These are phyloP conservation scores for Pythium utonaiense DNA, from an alignment of 352 stramenopile species.

Conservation along the genomic window DNA sequence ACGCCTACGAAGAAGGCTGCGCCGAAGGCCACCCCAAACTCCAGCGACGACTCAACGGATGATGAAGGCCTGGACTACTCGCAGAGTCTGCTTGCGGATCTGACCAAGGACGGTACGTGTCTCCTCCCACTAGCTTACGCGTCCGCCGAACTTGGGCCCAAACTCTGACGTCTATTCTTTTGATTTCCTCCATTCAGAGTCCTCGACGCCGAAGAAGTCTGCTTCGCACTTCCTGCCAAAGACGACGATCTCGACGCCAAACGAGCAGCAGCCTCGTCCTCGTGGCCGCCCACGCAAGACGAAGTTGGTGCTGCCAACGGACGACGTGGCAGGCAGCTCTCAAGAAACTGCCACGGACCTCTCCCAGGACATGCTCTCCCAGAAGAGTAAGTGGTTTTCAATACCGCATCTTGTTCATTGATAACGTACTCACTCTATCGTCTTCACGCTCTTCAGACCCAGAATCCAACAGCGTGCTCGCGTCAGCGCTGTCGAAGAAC, in stretches of 20 bases:
- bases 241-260: conserved; percentile 9
- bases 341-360: conserved; percentile 32
- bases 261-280: conserved; percentile 16
- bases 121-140: neutral
- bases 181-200: neutral
- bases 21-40: conserved; percentile 2
- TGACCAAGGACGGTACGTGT: conserved; percentile 61
- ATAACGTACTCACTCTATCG: neutral
- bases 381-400: conserved; percentile 47
- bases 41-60: conserved; percentile 40
- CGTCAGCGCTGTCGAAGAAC: conserved; percentile 59
- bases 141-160: too few species aligned
- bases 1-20: neutral
- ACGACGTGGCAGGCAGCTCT: conserved; percentile 28
- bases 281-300: conserved; percentile 30
- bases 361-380: conserved; percentile 46
- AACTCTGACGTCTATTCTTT: neutral
- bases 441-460: conserved; percentile 26
- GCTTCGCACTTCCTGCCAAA: neutral
- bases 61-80: conserved; percentile 74
- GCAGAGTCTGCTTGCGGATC: conserved; percentile 66
- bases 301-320: conserved; percentile 23
- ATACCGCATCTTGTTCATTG: neutral
- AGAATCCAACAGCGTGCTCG: conserved; percentile 62
- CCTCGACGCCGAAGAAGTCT: conserved; percentile 5